Base-by-base conservation (phyloP, 768 basidiomycete species). In the Leccinum subgranulosum region DNA sequence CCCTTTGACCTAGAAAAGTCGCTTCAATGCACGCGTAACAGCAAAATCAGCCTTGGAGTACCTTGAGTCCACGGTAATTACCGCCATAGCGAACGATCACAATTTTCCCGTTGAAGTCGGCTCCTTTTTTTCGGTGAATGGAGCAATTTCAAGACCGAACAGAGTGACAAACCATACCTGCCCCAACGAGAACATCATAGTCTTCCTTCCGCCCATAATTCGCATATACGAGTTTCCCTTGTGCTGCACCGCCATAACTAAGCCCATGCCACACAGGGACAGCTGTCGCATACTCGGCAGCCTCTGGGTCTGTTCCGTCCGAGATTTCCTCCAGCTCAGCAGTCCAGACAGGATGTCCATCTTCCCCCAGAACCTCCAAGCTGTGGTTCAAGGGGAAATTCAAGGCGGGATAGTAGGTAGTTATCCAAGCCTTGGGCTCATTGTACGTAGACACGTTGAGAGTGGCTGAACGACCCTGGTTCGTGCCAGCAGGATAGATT, bases 31-130 rank as follows among this genome's bases (percentile, higher is more conserved):
- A 36, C 15, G 34, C 34, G 15, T 36, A 21, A 21, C n/a, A 45
- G 5, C 7, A 9, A 45, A 45, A 45, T 17, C 7, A 15, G 19
- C n/a, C 43, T 45, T 11, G 43, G 10, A 45, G 43, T 49, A 89
- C 87, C 82, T 95, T 97, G 12, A 98, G 76, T 17, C 96, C 96
- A 64, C 96, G 86, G 77, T 92, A 93, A 58, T 84, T 80, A 4
- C 73, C 75, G 3, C 88, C 90, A 69, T 95, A 93, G 47, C 92
- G 86, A 25, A 82, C 79, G 36, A 97, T 75, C 19, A 88, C 88
- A 53, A 97, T 85, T 63, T 87, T 88, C 33, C 86, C 92, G 0
- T 79, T 85, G 54, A 96, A 75, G 65, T 93, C 78, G 25, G 17
- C 15, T 17, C 34, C 34, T 36, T 36, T 36, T 36, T 36, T 36